Evolutionary conservation across 208 protist species (phyloP), one percentile per base, ranked within the genome.

Genomic region (Spongospora subterranea): DNA sequence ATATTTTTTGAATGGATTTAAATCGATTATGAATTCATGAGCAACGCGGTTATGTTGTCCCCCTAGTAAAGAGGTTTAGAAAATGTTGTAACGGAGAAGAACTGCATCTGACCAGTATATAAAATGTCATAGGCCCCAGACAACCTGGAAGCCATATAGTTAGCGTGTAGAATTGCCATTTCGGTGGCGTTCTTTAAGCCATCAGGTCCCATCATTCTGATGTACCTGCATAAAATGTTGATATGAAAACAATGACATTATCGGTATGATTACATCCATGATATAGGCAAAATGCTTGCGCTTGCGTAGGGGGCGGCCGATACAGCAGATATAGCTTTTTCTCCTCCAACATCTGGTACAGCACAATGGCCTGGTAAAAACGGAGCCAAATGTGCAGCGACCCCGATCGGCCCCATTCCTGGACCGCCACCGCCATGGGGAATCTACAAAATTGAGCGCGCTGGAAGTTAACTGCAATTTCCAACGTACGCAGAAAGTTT

Each of bases 11-110:
- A 99, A 98, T 6, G 93, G 94, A 38, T 96, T 95, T 0, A 98
- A 53, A 93, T 98, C 97, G 39, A 99, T 66, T 91, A 99, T 99
- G 94, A 99, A 99, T 94, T 99, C 98, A 91, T 99, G 98, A 11
- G 97, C 98, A 0, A 89, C 95, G 96, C 71, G 94, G 89, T 93
- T 60, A 40, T 64, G 29, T 0, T 45, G 11, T 38, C 89, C 41
- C 38, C 41, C 41, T 45, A 88, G 40, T 35, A 92, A 91, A 45
- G 91, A 35, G 0, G 38, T 43, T 35, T 90, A 92, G 13, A 92
- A 6, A 89, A 92, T 29, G 92, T 71, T 29, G 13, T 46, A 91
- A 90, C 13, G 91, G 54, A 60, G 13, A 29, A 29, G 50, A 6
- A 24, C 6, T 20, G 24, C 6, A n/a, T 24, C 6, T 20, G 20